Evolutionary conservation across 768 basidiomycete genomes (phyloP).

Genomic region (Lepiota venenata): DNA sequence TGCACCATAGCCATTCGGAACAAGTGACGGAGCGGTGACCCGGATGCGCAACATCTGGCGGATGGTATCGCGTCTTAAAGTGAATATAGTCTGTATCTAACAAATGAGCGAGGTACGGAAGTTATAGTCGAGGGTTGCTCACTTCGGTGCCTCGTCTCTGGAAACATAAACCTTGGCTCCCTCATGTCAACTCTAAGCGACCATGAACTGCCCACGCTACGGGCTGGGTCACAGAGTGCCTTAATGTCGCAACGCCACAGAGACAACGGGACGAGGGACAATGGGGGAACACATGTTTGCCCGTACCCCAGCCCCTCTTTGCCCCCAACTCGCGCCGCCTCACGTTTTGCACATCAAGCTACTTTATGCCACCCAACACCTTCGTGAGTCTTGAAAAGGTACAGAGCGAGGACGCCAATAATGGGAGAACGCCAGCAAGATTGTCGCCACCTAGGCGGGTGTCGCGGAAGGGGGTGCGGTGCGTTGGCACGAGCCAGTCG

Average conservation of each 20-base stretch:
- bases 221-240: neutral
- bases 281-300: neutral
- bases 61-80: too few species aligned
- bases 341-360: constrained; percentile 7
- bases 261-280: neutral
- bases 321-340: neutral
- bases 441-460: neutral
- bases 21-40: too few species aligned
- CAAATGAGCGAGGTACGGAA: too few species aligned
- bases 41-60: too few species aligned
- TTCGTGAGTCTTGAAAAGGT: neutral
- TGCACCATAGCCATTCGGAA: too few species aligned
- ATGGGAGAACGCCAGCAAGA: neutral
- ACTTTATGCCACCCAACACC: neutral
- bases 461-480: neutral
- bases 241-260: constrained; percentile 1
- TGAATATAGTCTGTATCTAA: too few species aligned
- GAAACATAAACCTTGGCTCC: neutral
- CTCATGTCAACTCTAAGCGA: neutral
- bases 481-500: neutral
- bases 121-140: too few species aligned
- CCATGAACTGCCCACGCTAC: neutral
- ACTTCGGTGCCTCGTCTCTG: neutral
- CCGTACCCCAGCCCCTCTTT: neutral
- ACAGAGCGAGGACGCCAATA: neutral